These are phyloP conservation scores for Collybia sordida DNA, from an alignment of 768 basidiomycete genomes.

Conservation along the genomic window DNA sequence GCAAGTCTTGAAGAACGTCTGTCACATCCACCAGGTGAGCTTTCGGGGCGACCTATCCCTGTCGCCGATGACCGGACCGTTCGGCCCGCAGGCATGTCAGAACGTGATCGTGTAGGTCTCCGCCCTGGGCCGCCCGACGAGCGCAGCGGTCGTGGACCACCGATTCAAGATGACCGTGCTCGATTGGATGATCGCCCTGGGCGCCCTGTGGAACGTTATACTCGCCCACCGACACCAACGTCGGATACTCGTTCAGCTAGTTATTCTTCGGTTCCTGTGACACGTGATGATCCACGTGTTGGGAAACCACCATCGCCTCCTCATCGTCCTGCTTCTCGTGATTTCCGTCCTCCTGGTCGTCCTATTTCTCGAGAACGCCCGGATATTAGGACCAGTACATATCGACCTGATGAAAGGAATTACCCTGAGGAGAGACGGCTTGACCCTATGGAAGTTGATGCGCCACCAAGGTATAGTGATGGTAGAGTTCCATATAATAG, in stretches of 20 bases:
- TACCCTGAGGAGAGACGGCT: conserved; percentile 35
- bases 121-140: conserved; percentile 15
- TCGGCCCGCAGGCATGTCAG: conserved; percentile 14
- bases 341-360: conserved; percentile 18
- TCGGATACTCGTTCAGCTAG: conserved; percentile 12
- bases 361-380: conserved; percentile 32
- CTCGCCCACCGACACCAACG: conserved; percentile 10
- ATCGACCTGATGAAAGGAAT: conserved; percentile 39
- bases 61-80: conserved; percentile 7
- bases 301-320: conserved; percentile 20
- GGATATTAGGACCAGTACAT: conserved; percentile 20
- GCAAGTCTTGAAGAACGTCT: conserved; percentile 42
- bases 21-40: conserved; percentile 27
- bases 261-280: conserved; percentile 21
- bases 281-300: conserved; percentile 32
- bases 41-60: conserved; percentile 14
- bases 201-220: conserved; percentile 11
- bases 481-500: conserved; percentile 22
- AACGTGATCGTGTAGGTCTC: conserved; percentile 16
- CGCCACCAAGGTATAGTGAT: conserved; percentile 32
- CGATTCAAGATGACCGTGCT: conserved; percentile 17
- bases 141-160: conserved; percentile 8
- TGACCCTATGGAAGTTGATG: conserved; percentile 33
- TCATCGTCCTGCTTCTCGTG: conserved; percentile 28
- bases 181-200: conserved; percentile 22